phyloP scores from a whole-genome alignment of 192 early-diverging fungal species.

The Podila minutissima region DNA sequence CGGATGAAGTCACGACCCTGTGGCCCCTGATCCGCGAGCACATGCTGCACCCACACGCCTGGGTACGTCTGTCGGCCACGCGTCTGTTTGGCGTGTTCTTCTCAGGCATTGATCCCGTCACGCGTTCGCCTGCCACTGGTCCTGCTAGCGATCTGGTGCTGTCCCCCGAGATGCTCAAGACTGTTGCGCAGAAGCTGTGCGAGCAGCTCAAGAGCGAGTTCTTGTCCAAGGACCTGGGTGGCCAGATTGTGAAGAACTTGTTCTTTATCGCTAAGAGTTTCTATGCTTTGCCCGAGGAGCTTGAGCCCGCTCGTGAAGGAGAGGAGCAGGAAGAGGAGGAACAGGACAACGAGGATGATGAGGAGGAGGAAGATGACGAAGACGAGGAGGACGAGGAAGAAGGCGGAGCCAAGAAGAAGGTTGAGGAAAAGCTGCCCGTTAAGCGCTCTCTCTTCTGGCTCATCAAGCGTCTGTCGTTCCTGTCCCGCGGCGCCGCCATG shows the following conservation, averaged over 20 bases:
- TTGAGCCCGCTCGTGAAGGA: conserved; percentile 45
- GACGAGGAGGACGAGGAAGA: conserved; percentile 46
- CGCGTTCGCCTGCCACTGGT: conserved; percentile 35
- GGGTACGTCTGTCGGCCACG: conserved; percentile 81
- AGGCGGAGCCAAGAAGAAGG: conserved; percentile 18
- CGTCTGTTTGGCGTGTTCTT: conserved; percentile 85
- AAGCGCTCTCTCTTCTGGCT: conserved; percentile 66
- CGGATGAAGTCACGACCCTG: conserved; percentile 58
- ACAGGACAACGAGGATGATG: conserved; percentile 55
- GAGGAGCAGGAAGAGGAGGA: conserved; percentile 32
- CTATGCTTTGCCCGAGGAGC: conserved; percentile 45
- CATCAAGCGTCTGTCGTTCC: conserved; percentile 69
- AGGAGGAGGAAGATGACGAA: conserved; percentile 44
- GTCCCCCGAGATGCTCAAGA: conserved; percentile 54
- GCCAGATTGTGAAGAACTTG: conserved; percentile 93
- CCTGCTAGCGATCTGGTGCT: conserved; percentile 39
- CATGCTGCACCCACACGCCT: conserved; percentile 89
- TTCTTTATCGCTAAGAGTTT: conserved; percentile 90
- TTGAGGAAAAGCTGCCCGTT: conserved; percentile 27
- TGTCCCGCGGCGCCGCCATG: conserved; percentile 68
- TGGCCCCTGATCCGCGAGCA: conserved; percentile 76
- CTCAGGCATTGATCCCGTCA: conserved; percentile 69
- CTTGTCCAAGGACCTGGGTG: conserved; percentile 81
- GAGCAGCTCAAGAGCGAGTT: conserved; percentile 74
- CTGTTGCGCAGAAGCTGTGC: conserved; percentile 61